phyloP scores from a whole-genome alignment of 2,329 filamentous ascomycete genomes.

The Didymella glomerata region DNA sequence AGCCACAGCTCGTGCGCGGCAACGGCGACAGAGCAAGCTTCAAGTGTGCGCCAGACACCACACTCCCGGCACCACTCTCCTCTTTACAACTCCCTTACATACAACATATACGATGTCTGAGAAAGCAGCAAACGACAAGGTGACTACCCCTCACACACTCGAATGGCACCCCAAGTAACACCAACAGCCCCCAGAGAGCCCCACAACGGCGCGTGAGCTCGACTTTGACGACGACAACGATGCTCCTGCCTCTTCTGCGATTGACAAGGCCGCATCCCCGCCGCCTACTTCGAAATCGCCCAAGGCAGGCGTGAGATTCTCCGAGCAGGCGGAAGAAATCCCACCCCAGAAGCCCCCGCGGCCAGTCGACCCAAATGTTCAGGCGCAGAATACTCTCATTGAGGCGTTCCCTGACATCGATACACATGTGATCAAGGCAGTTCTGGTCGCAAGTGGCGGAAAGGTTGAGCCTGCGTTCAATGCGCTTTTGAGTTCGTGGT shows the following conservation, averaged over 20 bases:
- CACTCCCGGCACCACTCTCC: slow-evolving; percentile 4
- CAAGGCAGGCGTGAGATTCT: slow-evolving; percentile 58
- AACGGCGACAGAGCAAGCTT: slow-evolving; percentile 15
- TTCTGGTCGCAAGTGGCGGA: slow-evolving; percentile 84
- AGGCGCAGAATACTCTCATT: slow-evolving; percentile 86
- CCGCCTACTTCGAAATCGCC: slow-evolving; percentile 33
- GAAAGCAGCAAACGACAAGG: slow-evolving; percentile 42
- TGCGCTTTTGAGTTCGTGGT: slow-evolving; percentile 77
- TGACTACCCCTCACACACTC: slow-evolving; percentile 12
- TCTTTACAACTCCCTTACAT: background rate
- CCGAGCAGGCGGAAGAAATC: slow-evolving; percentile 57
- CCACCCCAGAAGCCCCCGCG: slow-evolving; percentile 83
- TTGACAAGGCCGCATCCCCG: slow-evolving; percentile 45
- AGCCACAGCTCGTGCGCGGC: slow-evolving; percentile 23
- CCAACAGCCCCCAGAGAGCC: slow-evolving; percentile 42
- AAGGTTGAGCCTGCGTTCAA: slow-evolving; percentile 95
- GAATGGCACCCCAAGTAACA: slow-evolving; percentile 5
- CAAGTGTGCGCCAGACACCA: slow-evolving; percentile 9
- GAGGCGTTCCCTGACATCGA: slow-evolving; percentile 94
- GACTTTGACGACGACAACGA: slow-evolving; percentile 67
- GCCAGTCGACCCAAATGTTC: slow-evolving; percentile 80
- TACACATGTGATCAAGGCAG: slow-evolving; percentile 79
- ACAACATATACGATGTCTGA: slow-evolving; percentile 18
- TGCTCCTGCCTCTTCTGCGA: slow-evolving; percentile 45
- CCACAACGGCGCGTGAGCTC: slow-evolving; percentile 63